These are phyloP conservation scores for Plectosphaerella cucumerina DNA, from an alignment of 2,329 filamentous ascomycete species.

Conservation along the genomic window DNA sequence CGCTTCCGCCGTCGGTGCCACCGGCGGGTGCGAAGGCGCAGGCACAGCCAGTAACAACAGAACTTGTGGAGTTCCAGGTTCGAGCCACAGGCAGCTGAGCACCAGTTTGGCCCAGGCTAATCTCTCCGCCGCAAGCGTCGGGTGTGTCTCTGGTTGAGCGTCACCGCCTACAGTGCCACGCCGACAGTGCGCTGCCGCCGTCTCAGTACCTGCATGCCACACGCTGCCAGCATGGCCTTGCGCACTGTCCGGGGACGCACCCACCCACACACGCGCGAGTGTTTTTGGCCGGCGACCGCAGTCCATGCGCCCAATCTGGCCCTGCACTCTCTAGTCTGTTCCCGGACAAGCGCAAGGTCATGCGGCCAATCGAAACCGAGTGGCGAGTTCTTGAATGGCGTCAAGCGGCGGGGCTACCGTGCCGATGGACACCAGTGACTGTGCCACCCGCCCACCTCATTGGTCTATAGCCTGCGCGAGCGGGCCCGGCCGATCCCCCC, in stretches of 20 bases:
- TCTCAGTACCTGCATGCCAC: constrained; percentile 13
- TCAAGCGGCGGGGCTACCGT: constrained; percentile 12
- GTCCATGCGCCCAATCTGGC: constrained; percentile 13
- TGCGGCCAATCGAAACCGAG: constrained; percentile 9
- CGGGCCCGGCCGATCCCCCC: constrained; percentile 4
- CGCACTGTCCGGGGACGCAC: constrained; percentile 6
- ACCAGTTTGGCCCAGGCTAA: too few relatives aligned
- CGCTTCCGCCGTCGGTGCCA: neutral
- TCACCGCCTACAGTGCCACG: neutral
- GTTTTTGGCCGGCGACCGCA: constrained; percentile 5
- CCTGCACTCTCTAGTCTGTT: constrained; percentile 8
- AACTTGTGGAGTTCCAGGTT: too few relatives aligned
- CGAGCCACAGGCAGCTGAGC: too few relatives aligned
- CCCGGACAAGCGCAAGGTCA: constrained; percentile 6
- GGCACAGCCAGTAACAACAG: too few relatives aligned
- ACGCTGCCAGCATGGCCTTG: neutral
- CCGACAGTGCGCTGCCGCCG: neutral
- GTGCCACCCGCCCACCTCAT: constrained; percentile 8
- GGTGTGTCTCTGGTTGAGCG: too few relatives aligned
- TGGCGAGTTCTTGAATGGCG: constrained; percentile 13
- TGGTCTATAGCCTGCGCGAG: constrained; percentile 2
- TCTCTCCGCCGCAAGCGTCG: too few relatives aligned
- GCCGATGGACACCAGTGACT: neutral
- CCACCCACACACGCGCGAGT: neutral
- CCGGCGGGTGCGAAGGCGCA: neutral